Evolutionary conservation across 2,329 filamentous ascomycete genomes (phyloP), one percentile per base, ranked within the genome.

Genomic region (Acarospora socialis): DNA sequence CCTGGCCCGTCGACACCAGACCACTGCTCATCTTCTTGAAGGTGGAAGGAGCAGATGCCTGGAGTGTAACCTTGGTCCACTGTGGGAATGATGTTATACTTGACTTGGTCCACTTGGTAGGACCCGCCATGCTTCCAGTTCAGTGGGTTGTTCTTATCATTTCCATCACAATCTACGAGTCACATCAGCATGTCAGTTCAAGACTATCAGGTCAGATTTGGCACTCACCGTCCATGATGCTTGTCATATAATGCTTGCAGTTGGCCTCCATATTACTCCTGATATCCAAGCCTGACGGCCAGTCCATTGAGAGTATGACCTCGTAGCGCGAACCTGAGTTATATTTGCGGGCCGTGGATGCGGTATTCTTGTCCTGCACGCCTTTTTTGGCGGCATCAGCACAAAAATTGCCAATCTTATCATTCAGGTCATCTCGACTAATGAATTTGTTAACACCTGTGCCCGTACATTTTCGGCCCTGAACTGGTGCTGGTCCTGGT

Each of bases 81-180:
- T 15, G 19, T 18, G 13, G 38, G 38, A 13, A 33, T 31, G 20
- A 41, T 28, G 17, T 29, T 20, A 24, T 41, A 41, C 10, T 14
- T 24, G 9, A 36, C 29, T 5, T 38, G 21, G 4, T 30, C 38
- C 24, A 41, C 32, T 8, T n/a, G 20, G 32, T 36, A 15, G 28
- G 12, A 21, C 14, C 43, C 44, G 10, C 43, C 43, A 14, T 36
- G 40, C 26, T 44, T 46, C 34, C 43, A 41, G 26, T 39, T 35
- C 33, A 43, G 22, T 4, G 43, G 43, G 24, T 45, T 46, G 7
- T 37, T 36, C 7, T 32, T 27, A 23, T 40, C 35, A 17, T 37
- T 34, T 18, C 37, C 30, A 15, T 43, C 42, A 20, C 44, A 46
- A n/a, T n/a, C n/a, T n/a, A n/a, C n/a, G n/a, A n/a, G 20, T 35